Evolutionary conservation across 495 filamentous ascomycete species (phyloP), one percentile per base, ranked within the genome.

Genomic region (Penicillium riverlandense): DNA sequence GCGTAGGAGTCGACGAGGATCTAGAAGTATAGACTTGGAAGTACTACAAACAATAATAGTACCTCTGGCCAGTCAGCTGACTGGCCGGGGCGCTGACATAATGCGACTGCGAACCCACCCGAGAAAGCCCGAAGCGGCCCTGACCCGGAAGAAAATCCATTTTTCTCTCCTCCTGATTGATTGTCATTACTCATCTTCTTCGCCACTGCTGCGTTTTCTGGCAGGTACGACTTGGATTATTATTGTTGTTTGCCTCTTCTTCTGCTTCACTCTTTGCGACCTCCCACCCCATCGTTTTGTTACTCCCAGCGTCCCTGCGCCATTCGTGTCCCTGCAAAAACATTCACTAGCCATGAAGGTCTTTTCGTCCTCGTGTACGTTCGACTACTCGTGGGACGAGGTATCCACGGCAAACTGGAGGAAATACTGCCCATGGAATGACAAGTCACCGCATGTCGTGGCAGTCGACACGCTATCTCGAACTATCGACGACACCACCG

Each of bases 391-490:
- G 22, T 98, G 92, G 91, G 85, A 90, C 53, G 94, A 96, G 65
- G 94, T 97, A 30, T 95, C 90, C n/a, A 88, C 88, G n/a, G 88
- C 85, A 53, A 98, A 97, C 76, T 98, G 92, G 92, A 82, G 83
- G 39, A 98, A 98, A 67, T 98, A 98, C 72, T 94, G 87, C 63
- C 89, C 90, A 29, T 96, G 92, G 92, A 98, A 98, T 69, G 80
- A 96, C 52, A 90, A 94, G 65, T 86, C 84, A 1, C 86, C 86
- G 27, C 92, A 98, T 63, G 92, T 98, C 37, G 76, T 95, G 43
- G 89, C 86, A 50, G 94, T 97, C 47, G 92, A 98, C 67, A 97
- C 91, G 4, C 62, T 98, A 44, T 84, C 82, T 34, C 83, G 94
- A 32, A 62, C 58, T n/a, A 76, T 97, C 41, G 92, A 98, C 56